Evolutionary conservation across 2,329 filamentous ascomycete species (phyloP).

Genomic region (Fusarium lyarnte): DNA sequence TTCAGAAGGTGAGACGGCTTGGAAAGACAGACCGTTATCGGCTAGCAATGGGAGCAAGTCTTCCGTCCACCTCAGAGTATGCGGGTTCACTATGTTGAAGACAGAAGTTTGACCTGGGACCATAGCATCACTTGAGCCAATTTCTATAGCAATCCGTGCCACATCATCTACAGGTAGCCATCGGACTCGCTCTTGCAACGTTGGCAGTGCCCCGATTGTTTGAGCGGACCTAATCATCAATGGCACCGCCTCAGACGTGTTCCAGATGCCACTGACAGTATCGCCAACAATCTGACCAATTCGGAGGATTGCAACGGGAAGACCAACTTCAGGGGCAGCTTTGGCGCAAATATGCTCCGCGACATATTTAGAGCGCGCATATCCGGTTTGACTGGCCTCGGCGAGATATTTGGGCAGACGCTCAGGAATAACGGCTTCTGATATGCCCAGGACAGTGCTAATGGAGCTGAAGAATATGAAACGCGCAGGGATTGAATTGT

Average conservation of each 20-base stretch:
- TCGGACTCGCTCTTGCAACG: constrained; percentile 50
- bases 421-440: constrained; percentile 45
- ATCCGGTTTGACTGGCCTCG: constrained; percentile 60
- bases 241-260: constrained; percentile 59
- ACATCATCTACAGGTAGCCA: constrained; percentile 54
- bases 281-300: constrained; percentile 60
- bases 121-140: constrained; percentile 31
- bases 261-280: constrained; percentile 57
- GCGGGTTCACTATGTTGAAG: constrained; percentile 61
- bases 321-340: constrained; percentile 39
- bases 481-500: constrained; percentile 40
- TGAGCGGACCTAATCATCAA: constrained; percentile 58
- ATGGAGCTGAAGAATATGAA: constrained; percentile 58
- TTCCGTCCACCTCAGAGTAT: constrained; percentile 59
- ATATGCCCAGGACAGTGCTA: constrained; percentile 50
- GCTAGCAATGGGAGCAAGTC: constrained; percentile 62
- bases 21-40: constrained; percentile 56
- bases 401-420: not conserved
- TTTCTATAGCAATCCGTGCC: constrained; percentile 48
- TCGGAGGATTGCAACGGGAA: constrained; percentile 51
- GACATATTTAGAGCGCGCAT: constrained; percentile 60
- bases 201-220: constrained; percentile 58
- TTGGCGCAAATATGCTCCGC: constrained; percentile 55
- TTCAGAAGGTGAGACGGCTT: constrained; percentile 53
- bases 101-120: not conserved